These are phyloP conservation scores for Ascobolus immersus DNA, from an alignment of 495 filamentous ascomycete species.

Conservation along the genomic window DNA sequence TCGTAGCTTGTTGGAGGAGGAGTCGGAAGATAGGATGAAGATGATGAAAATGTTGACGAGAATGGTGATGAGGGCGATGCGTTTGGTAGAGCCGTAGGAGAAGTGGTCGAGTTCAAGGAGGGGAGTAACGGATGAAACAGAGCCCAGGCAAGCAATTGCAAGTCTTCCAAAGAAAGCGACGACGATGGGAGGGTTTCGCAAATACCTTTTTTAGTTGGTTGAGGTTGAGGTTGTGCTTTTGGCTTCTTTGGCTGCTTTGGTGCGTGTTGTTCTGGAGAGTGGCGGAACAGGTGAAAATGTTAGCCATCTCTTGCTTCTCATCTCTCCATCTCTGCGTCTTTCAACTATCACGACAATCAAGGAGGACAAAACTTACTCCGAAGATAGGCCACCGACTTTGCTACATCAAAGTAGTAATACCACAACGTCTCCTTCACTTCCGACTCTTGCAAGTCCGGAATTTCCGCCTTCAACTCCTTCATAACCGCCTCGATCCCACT, in stretches of 20 bases:
- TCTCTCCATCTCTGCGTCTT: constrained; percentile 3
- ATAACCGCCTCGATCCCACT: constrained; percentile 30
- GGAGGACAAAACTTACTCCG: constrained; percentile 23
- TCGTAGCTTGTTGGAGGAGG: neutral
- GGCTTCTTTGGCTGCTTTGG: neutral
- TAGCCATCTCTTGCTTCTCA: neutral
- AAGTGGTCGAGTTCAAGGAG: too few relatives aligned
- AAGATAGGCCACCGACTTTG: constrained; percentile 58
- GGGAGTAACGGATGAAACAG: too few relatives aligned
- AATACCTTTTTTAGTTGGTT: neutral
- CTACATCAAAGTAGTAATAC: constrained; percentile 87
- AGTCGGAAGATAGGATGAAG: neutral
- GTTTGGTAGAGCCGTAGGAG: too few relatives aligned
- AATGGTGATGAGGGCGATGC: neutral
- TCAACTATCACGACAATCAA: constrained; percentile 18
- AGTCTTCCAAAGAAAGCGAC: too few relatives aligned
- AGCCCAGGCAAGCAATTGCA: too few relatives aligned
- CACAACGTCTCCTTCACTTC: constrained; percentile 76
- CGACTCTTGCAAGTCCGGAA: constrained; percentile 30
- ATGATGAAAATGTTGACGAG: neutral
- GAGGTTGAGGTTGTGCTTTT: neutral
- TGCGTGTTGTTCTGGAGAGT: neutral
- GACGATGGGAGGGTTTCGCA: too few relatives aligned
- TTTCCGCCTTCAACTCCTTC: constrained; percentile 25
- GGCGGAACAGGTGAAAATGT: neutral